Evolutionary conservation across 306 rosid genomes (phyloP).

Genomic region (Vigna trinervia): DNA sequence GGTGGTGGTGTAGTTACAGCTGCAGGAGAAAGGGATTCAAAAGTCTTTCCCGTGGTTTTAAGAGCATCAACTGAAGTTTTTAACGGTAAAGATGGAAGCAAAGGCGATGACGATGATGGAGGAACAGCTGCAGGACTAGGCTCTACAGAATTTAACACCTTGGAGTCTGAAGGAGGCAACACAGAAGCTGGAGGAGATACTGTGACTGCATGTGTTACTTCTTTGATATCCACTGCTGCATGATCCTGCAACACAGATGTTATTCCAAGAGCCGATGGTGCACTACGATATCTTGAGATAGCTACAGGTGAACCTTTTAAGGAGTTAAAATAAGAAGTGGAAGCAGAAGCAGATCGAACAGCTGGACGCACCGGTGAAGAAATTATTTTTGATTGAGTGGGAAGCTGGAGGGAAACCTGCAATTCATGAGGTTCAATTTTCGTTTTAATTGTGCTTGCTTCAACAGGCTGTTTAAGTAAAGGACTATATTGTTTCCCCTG

Average conservation of each 20-base stretch:
- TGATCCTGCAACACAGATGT: slow-evolving; percentile 87
- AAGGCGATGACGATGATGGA: no score
- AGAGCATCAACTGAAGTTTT: slow-evolving; percentile 50
- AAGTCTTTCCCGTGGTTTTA: slow-evolving; percentile 37
- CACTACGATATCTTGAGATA: slow-evolving; percentile 67
- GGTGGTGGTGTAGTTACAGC: neutral
- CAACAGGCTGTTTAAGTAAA: slow-evolving; percentile 2
- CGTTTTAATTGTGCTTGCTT: slow-evolving; percentile 38
- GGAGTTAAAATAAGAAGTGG: slow-evolving; percentile 62
- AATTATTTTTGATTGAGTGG: slow-evolving; percentile 73
- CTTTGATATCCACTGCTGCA: slow-evolving; percentile 51
- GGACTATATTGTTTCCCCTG: slow-evolving; percentile 41
- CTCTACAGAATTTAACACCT: slow-evolving; percentile 48
- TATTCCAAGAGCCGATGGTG: slow-evolving; percentile 84
- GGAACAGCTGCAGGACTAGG: neutral
- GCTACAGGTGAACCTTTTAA: slow-evolving; percentile 70
- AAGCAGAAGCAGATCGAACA: slow-evolving; percentile 62
- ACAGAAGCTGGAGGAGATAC: slow-evolving; percentile 43
- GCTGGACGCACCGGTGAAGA: slow-evolving; percentile 66
- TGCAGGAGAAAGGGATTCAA: slow-evolving; percentile 38
- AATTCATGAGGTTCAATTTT: slow-evolving; percentile 55
- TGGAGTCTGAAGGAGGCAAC: slow-evolving; percentile 46
- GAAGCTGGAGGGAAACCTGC: slow-evolving; percentile 62
- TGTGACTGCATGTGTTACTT: slow-evolving; percentile 49
- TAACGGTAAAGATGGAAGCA: no score